Base-by-base conservation (phyloP, 306 rosid genomes). In the Quillaja saponaria region DNA sequence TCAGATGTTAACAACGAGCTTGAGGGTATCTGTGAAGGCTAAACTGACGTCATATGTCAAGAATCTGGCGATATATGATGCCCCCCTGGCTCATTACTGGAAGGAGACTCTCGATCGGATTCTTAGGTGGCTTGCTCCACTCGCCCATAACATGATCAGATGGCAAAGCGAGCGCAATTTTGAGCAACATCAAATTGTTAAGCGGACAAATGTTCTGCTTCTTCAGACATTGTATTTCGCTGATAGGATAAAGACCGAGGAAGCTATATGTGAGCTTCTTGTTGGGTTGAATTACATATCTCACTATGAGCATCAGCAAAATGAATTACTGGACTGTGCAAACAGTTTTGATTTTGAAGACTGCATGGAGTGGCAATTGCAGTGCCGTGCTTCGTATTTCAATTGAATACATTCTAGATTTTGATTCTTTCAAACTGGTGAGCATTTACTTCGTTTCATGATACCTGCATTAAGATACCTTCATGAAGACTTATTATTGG, bases 1-100 rank as follows among this genome's bases (percentile, higher is more conserved):
- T 71, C 94, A 81, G 72, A 89, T 92, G 96, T 77, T 92, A 49
- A 96, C 99, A 7, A 80, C 81, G 16, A 92, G 95, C 71, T 71
- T 92, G 71, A 92, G 94, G 72, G 55, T 67, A 58, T 83, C 87
- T 53, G 78, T 92, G 59, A 83, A 80, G 82, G 64, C 80, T 33
- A 84, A 83, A 68, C 87, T 92, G 68, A 88, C 83, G 87, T 79
- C 87, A 63, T 92, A 84, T 54, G 84, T 80, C 34, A 87, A 89
- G 79, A 78, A 81, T 68, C 67, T 92, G 57, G 96, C 95, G 3
- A 92, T 92, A 76, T 92, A 86, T 55, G 99, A 92, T 66, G 99
- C 99, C 6, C 99, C 99, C 61, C 90, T 92, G 11, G 99, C 99
- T 10, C 99, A 88, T 41, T 88, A 81, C 53, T 92, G 99, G 99